Conservation (phyloP, 1,139 yeast genomes). For the Debaryomycetaceae sp. region DNA sequence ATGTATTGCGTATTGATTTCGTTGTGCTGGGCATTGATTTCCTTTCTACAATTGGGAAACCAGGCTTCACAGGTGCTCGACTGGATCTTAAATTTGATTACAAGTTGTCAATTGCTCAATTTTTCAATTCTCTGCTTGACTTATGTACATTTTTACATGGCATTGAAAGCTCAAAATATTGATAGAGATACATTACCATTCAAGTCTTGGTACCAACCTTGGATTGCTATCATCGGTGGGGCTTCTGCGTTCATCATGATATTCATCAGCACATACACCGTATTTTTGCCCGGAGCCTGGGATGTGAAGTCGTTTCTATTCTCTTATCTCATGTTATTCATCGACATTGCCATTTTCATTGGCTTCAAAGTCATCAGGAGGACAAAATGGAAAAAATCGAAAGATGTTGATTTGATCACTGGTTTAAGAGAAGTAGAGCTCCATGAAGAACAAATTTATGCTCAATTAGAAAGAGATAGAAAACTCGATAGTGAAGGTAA, state of each 20-base stretch:
- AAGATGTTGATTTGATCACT: slow-evolving; percentile 41
- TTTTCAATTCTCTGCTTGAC: slow-evolving; percentile 23
- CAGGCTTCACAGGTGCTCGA: slow-evolving; percentile 21
- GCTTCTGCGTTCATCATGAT: slow-evolving; percentile 46
- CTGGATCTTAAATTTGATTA: slow-evolving; percentile 32
- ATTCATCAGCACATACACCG: slow-evolving; percentile 63
- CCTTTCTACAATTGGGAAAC: slow-evolving; percentile 33
- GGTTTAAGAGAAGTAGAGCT: slow-evolving; percentile 41
- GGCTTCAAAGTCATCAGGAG: slow-evolving; percentile 55
- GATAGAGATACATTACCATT: slow-evolving; percentile 55
- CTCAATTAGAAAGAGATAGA: slow-evolving; percentile 12
- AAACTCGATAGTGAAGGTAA: slow-evolving; percentile 14
- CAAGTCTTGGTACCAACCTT: slow-evolving; percentile 44
- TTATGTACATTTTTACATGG: slow-evolving; percentile 22
- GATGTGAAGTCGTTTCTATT: slow-evolving; percentile 56
- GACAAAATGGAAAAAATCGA: slow-evolving; percentile 48
- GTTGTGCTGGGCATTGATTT: slow-evolving; percentile 43
- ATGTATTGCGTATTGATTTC: slow-evolving; percentile 32
- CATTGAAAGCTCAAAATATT: slow-evolving; percentile 48
- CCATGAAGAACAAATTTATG: slow-evolving; percentile 41
- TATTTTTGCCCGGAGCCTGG: slow-evolving; percentile 68
- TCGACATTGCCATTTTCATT: slow-evolving; percentile 55
- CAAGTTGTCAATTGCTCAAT: slow-evolving; percentile 30
- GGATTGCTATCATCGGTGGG: slow-evolving; percentile 33
- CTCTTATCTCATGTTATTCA: slow-evolving; percentile 64